Evolutionary conservation across 1,139 yeast genomes (phyloP), one percentile per base, ranked within the genome.

Genomic region (Protomyces pachydermus): DNA sequence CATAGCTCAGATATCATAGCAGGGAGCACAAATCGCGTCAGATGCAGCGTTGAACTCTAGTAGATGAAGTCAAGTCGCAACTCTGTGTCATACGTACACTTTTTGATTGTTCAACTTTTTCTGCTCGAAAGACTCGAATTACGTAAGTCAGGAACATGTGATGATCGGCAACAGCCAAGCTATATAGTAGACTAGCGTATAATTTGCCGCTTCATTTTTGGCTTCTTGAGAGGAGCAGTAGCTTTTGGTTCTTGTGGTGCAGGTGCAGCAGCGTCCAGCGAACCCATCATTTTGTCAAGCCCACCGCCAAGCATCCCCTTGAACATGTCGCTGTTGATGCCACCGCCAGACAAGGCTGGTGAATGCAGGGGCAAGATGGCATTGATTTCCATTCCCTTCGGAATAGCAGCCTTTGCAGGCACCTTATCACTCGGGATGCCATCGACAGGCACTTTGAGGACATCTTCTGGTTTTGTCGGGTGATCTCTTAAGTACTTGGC

Each of bases 311-410:
- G 53, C 53, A 55, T 60, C 14, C 60, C 74, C 70, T 71, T 68
- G 68, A 71, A 65, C 62, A 58, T 58, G 48, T 46, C 68, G 58
- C 65, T 56, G 16, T 68, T 68, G 20, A 68, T 68, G 54, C 97
- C 97, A 71, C 89, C 93, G 53, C 88, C 91, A 78, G 89, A 81
- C 54, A 91, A 81, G 56, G 87, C 85, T 38, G 86, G 83, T 60
- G 95, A 87, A 71, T 87, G 90, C 38, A 90, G 80, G 16, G 98
- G 98, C 28, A 91, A 90, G 60, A 91, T 85, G 5, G 85, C 82
- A 75, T 88, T 90, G 88, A 91, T 87, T 70, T 81, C 83, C 80
- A 88, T 87, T 14, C 97, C 97, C 71, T 84, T 83, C 20, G 95
- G 97, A 67, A 77, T 78, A 20, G 96, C 96, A 66, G 91, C 79